These are phyloP conservation scores for Rhizopogon sp. DNA, from an alignment of 768 basidiomycete genomes.

Conservation along the genomic window DNA sequence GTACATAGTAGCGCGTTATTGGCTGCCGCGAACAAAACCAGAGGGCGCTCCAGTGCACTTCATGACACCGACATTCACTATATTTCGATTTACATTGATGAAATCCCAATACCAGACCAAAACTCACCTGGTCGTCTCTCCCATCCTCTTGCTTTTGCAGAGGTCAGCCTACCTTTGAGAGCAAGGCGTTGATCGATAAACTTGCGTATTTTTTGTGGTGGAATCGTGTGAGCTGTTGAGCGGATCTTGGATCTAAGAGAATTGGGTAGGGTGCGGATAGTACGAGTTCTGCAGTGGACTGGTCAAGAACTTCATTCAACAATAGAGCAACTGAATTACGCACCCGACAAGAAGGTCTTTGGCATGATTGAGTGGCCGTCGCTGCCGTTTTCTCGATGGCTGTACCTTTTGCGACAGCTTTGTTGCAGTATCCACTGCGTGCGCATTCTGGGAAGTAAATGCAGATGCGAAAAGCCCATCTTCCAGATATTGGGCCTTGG, in stretches of 20 bases:
- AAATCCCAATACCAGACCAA: neutral
- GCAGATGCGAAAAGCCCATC: constrained; percentile 62
- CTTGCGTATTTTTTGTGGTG: constrained; percentile 42
- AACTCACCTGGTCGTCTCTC: constrained; percentile 52
- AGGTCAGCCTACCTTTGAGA: constrained; percentile 32
- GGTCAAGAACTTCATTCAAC: neutral
- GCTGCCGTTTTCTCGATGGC: constrained; percentile 19
- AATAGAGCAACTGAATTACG: neutral
- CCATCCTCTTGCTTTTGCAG: constrained; percentile 42
- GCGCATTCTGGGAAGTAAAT: constrained; percentile 33
- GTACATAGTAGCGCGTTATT: constrained; percentile 2
- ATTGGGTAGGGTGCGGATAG: constrained; percentile 42
- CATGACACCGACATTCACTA: constrained; percentile 56
- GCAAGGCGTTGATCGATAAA: constrained; percentile 51
- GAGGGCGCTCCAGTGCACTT: constrained; percentile 49
- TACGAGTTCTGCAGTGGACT: constrained; percentile 39
- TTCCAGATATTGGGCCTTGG: constrained; percentile 52
- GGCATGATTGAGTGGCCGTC: constrained; percentile 26
- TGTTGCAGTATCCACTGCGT: constrained; percentile 14
- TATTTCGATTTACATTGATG: neutral
- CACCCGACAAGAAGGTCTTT: constrained; percentile 60
- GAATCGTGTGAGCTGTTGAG: constrained; percentile 38
- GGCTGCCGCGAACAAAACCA: constrained; percentile 38
- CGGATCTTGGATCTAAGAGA: constrained; percentile 22
- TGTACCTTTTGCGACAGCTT: constrained; percentile 12